Evolutionary conservation across 768 basidiomycete genomes (phyloP).

Genomic region (Tremella mesenterica): DNA sequence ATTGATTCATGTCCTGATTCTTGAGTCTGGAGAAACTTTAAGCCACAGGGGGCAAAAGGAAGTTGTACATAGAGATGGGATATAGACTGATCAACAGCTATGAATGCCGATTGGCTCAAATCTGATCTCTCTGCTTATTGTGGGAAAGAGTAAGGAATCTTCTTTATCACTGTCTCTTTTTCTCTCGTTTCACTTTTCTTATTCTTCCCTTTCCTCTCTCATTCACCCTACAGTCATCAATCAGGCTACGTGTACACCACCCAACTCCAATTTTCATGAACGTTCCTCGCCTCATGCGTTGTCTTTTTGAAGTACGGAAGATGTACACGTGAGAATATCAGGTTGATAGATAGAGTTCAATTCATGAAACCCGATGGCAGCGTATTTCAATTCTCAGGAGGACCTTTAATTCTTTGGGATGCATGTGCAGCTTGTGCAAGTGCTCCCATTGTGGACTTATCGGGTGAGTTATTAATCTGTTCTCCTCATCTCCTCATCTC

Average conservation of each 20-base stretch:
- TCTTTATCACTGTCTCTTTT: background rate
- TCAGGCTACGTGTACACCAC: no score
- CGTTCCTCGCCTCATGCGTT: no score
- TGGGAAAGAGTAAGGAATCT: background rate
- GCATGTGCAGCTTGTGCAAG: slow-evolving; percentile 15
- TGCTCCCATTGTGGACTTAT: slow-evolving; percentile 14
- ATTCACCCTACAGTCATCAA: no score
- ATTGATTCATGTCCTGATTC: no score
- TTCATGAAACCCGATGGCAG: slow-evolving; percentile 6
- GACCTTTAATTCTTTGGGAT: slow-evolving; percentile 22
- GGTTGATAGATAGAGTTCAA: slow-evolving; percentile 1
- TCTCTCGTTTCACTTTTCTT: background rate
- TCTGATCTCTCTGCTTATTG: background rate
- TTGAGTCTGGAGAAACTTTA: no score
- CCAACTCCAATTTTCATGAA: no score
- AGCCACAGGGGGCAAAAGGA: no score
- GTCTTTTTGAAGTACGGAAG: no score
- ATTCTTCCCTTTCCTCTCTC: no score
- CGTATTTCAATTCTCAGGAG: slow-evolving; percentile 5
- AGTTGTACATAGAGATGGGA: background rate
- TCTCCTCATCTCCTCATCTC: background rate
- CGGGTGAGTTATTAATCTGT: slow-evolving; percentile 6
- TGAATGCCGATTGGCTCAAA: background rate
- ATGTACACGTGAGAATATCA: no score
- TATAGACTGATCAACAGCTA: no score